Base-by-base conservation (phyloP, 805 yeast genomes). In the Clavispora phyllophila region DNA sequence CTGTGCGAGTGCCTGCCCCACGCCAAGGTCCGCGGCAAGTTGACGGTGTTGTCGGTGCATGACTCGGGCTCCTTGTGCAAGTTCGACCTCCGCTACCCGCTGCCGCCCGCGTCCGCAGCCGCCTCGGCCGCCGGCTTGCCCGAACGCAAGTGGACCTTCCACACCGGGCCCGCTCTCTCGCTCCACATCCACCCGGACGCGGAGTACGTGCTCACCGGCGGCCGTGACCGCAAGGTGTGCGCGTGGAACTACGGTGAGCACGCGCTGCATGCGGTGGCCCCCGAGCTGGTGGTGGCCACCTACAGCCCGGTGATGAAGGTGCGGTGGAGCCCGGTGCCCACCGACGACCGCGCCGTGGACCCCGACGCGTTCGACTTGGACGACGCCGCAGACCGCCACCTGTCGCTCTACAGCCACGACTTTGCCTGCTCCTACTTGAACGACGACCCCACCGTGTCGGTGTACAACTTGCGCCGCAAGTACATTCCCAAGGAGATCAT, bases 51-150 rank as follows among this genome's bases (percentile, higher is more conserved):
- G 2, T 81, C 90, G 1, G 88, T 87, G 7, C 91, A 86, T 61
- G 98, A 93, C 60, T 79, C 87, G 2, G 99, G 99, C 13, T 78
- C 86, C 3, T 72, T 91, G n/a, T 80, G 85, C 52, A 80, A 84
- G 51, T 90, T 87, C 80, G 99, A 93, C 63, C 54, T 87, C n/a
- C 73, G 98, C 43, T 50, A 47, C 33, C 50, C 53, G 13, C 7
- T 5, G 23, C 23, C 23, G 7, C n/a, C n/a, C n/a, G 37, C 41
- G 19, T 39, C 55, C 2, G 48, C 49, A 13, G 75, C 76, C 28
- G 5, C 35, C 17, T n/a, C n/a, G n/a, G 28, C 25, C 24, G 9
- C 39, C n/a, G 37, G 43, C 14, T 45, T 50, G 8, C 82, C 91
- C 4, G 97, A 91, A 53, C 70, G 82, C 40, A 80, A 82, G 45